Conservation (phyloP, 306 rosid genomes). For the Casuarina cunninghamiana region DNA sequence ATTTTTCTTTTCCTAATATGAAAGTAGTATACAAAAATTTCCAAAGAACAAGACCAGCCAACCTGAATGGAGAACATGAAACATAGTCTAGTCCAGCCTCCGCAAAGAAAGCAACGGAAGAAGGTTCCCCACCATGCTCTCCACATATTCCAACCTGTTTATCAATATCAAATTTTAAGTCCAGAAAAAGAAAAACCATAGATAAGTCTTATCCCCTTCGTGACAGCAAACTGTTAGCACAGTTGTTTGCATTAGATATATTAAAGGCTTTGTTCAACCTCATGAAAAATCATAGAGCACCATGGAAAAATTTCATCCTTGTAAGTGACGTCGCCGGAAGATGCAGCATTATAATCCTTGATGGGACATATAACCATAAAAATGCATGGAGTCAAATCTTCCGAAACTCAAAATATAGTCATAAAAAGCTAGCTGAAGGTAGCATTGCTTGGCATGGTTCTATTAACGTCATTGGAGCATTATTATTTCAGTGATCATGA, state of each 20-base stretch:
- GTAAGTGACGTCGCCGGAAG: background rate
- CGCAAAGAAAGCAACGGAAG: constrained; percentile 93
- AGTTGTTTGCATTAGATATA: background rate
- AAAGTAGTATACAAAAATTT: constrained; percentile 1
- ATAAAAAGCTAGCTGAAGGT: background rate
- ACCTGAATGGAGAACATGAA: constrained; percentile 99
- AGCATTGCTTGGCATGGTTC: background rate
- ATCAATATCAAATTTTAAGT: background rate
- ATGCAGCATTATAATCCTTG: background rate
- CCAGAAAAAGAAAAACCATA: background rate
- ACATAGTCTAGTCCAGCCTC: constrained; percentile 95
- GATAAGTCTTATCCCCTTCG: background rate
- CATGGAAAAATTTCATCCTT: background rate
- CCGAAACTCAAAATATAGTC: background rate
- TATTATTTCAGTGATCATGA: background rate
- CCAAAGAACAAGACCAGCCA: background rate
- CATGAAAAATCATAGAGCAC: background rate
- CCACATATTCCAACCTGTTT: constrained; percentile 96
- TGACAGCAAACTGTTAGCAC: background rate
- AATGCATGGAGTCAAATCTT: background rate
- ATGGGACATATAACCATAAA: background rate
- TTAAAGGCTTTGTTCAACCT: background rate
- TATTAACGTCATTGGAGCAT: background rate
- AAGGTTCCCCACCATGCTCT: constrained; percentile 98
- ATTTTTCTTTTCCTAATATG: background rate